A percentile compares a stretch with the other conserved stretches of the same genome.
These are phyloP conservation scores for Diplodia mutila DNA, from an alignment of 2,329 filamentous ascomycete genomes.

Conservation along the genomic window DNA sequence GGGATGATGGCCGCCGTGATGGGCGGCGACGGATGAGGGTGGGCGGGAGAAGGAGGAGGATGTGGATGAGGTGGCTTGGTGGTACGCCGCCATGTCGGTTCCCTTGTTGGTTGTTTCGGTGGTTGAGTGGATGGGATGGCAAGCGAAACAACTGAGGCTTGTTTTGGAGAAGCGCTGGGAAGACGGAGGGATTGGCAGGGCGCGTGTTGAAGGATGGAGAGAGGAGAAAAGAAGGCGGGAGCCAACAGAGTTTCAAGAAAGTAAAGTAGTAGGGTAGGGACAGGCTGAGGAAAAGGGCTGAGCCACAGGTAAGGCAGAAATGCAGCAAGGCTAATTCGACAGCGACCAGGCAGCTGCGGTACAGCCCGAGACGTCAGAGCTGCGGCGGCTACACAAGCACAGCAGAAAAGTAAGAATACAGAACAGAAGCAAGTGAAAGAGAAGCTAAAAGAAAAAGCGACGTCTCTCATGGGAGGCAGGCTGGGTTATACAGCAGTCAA, in stretches of 20 bases:
- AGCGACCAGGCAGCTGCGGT: neutral
- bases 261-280: constrained; percentile 16
- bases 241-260: constrained; percentile 15
- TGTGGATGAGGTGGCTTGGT: neutral
- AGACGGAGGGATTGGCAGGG: constrained; percentile 1
- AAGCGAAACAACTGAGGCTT: neutral
- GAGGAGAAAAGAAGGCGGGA: neutral
- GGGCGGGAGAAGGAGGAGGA: neutral
- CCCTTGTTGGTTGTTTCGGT: neutral
- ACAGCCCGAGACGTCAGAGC: constrained; percentile 3
- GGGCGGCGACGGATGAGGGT: neutral
- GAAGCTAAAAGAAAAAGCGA: neutral
- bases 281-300: neutral
- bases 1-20: constrained; percentile 14
- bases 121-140: neutral
- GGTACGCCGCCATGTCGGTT: neutral
- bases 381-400: constrained; percentile 11
- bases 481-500: constrained; percentile 10
- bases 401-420: constrained; percentile 6
- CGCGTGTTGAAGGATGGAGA: neutral
- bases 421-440: neutral
- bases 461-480: neutral
- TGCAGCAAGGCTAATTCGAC: neutral
- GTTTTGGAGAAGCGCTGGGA: neutral
- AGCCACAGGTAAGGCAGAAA: neutral